Base-by-base conservation (phyloP, 2,329 filamentous ascomycete genomes). In the Fusarium ambrosium region DNA sequence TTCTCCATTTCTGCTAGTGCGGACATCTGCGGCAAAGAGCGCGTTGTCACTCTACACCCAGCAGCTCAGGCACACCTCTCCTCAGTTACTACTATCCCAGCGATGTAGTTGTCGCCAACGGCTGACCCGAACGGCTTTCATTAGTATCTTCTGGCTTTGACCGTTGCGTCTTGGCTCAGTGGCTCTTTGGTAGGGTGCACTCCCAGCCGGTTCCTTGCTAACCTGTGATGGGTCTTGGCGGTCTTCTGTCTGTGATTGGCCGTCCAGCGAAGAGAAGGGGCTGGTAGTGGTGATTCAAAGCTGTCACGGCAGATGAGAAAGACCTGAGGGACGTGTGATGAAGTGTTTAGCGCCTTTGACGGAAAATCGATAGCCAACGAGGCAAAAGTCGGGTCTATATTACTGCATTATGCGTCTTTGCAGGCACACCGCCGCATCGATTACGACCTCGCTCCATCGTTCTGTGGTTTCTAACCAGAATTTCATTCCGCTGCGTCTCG, bases 381-480 rank as follows among this genome's bases (percentile, higher is more conserved):
- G 65, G 61, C 60, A 68, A 69, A 73, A 72, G 41, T 62, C 53
- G 68, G 66, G 55, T 66, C 62, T 68, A 64, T 73, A 70, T 70
- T 68, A 65, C 71, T 73, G 73, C 77, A 78, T 48, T 64, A 53
- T 56, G 24, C 24, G 58, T 61, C 61, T 53, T 65, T 66, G 62
- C 62, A 59, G 59, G 73, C 77, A 78, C 77, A 78, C 75, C 77
- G 77, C 75, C 72, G 77, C 41, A 67, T 64, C 66, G 66, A 43
- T 53, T 74, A 53, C 71, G 55, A 68, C 73, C 65, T 75, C 61
- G 32, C 69, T 62, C 64, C 53, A 69, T 56, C 29, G 36, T 34
- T 59, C 61, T 69, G 51, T 69, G 56, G 36, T 45, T 66, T 62
- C 32, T 37, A 24, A 64, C 27, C n/a, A 56, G 67, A 73, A 56